Conservation (phyloP, 169 alveolate genomes). For the Eimeria praecox region DNA sequence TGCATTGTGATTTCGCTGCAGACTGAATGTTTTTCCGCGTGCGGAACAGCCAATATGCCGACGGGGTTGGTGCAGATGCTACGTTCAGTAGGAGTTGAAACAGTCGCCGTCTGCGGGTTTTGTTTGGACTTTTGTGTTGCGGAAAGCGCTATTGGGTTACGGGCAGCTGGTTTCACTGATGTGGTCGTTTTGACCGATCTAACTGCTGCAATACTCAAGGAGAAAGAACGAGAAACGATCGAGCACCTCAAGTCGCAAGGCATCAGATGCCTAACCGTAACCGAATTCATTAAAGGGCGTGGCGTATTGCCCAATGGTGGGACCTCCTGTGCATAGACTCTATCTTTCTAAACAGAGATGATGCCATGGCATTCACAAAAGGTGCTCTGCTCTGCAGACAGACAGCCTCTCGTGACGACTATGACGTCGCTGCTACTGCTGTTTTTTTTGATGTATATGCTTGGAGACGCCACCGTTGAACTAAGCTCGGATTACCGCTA, state of each 20-base stretch:
- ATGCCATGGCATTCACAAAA: neutral
- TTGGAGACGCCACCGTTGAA: neutral
- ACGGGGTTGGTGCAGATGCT: constrained; percentile 51
- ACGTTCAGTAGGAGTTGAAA: neutral
- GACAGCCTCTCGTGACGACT: neutral
- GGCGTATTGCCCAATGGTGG: neutral
- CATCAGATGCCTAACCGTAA: neutral
- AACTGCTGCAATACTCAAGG: constrained; percentile 11
- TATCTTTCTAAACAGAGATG: too few species aligned
- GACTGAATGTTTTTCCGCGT: constrained; percentile 72
- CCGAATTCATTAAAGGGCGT: neutral
- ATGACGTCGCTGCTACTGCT: neutral
- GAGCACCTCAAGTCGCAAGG: neutral
- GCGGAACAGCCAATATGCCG: constrained; percentile 23
- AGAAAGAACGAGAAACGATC: neutral
- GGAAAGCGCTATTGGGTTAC: constrained; percentile 49
- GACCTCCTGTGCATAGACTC: neutral
- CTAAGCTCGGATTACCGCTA: neutral
- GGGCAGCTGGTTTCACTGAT: constrained; percentile 41
- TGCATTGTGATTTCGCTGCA: neutral
- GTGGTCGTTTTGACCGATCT: constrained; percentile 53
- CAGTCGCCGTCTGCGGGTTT: constrained; percentile 63
- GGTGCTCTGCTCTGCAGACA: neutral
- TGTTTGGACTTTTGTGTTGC: constrained; percentile 72
- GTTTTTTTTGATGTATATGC: neutral